phyloP scores from a whole-genome alignment of 78 protist genomes.

The Mantamonas sphyraenae region DNA sequence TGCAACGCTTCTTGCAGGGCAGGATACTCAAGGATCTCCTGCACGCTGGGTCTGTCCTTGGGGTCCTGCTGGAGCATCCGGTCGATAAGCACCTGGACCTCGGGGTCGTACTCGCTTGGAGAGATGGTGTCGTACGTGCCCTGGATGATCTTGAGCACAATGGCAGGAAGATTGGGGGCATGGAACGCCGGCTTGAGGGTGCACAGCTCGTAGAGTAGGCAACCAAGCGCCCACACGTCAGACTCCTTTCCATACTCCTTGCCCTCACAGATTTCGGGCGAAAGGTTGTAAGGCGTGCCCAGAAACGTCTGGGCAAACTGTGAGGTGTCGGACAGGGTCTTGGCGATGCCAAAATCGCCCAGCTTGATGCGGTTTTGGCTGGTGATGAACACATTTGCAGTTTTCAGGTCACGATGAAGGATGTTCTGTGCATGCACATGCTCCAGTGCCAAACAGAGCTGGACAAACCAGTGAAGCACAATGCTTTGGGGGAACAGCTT shows the following conservation, averaged over 20 bases:
- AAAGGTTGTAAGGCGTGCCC: background rate
- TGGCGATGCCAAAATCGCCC: conserved; percentile 32
- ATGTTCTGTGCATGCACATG: conserved; percentile 10
- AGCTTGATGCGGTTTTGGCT: conserved; percentile 6
- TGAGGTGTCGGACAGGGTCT: background rate
- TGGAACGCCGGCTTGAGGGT: conserved; percentile 36
- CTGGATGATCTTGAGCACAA: conserved; percentile 35
- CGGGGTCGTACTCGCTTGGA: too few species aligned
- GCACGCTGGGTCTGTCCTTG: too few species aligned
- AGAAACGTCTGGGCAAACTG: background rate
- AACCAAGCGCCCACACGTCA: conserved; percentile 47
- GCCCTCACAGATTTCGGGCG: background rate
- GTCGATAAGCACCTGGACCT: too few species aligned
- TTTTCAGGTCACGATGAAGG: conserved; percentile 43
- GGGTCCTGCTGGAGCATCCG: too few species aligned
- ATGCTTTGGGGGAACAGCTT: background rate
- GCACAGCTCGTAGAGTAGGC: conserved; percentile 52
- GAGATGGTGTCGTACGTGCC: too few species aligned
- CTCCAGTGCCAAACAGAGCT: background rate
- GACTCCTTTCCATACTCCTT: background rate
- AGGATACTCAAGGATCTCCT: too few species aligned
- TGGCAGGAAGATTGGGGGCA: conserved; percentile 29
- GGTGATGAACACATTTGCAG: conserved; percentile 24
- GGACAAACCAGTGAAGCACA: background rate
- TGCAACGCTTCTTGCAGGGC: too few species aligned